A percentile compares a stretch with the other conserved stretches of the same genome.
These are phyloP conservation scores for Yarrowia galli DNA, from an alignment of 1,139 yeast genomes.

Conservation along the genomic window DNA sequence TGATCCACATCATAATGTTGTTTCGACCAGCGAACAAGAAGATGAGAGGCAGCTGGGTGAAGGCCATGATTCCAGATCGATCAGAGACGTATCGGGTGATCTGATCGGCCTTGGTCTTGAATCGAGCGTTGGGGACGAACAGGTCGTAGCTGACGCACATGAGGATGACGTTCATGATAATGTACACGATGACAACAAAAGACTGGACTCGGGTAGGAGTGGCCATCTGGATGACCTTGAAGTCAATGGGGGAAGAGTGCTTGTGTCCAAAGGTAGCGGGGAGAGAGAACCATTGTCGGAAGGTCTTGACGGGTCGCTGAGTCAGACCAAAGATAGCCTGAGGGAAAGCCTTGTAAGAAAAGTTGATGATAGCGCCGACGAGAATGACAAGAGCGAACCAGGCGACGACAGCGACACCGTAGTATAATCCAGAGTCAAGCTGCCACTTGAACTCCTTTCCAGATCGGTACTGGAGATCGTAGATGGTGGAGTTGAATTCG, in stretches of 20 bases:
- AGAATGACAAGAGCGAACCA: conserved; percentile 45
- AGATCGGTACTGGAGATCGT: not conserved
- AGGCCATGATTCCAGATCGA: conserved; percentile 67
- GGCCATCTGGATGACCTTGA: conserved; percentile 43
- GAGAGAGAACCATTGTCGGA: conserved; percentile 47
- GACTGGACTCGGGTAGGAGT: conserved; percentile 50
- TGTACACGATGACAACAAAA: conserved; percentile 46
- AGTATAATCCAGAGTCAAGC: conserved; percentile 41
- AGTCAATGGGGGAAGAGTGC: conserved; percentile 47
- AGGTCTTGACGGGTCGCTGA: conserved; percentile 40
- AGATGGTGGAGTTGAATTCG: conserved; percentile 24
- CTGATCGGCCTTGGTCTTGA: conserved; percentile 45
- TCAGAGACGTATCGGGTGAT: conserved; percentile 58
- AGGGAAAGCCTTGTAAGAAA: conserved; percentile 42
- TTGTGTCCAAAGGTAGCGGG: conserved; percentile 49
- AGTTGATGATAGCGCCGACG: conserved; percentile 42
- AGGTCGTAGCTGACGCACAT: conserved; percentile 42
- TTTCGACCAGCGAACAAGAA: conserved; percentile 68
- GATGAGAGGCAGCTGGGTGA: conserved; percentile 62
- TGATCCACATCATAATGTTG: conserved; percentile 62
- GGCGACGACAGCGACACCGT: conserved; percentile 45
- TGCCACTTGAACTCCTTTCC: conserved; percentile 30
- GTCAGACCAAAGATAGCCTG: conserved; percentile 41
- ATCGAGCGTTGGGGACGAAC: conserved; percentile 19
- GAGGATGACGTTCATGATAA: conserved; percentile 46